Evolutionary conservation across 2,329 filamentous ascomycete genomes (phyloP).

Genomic region (Cladosporium sp.): DNA sequence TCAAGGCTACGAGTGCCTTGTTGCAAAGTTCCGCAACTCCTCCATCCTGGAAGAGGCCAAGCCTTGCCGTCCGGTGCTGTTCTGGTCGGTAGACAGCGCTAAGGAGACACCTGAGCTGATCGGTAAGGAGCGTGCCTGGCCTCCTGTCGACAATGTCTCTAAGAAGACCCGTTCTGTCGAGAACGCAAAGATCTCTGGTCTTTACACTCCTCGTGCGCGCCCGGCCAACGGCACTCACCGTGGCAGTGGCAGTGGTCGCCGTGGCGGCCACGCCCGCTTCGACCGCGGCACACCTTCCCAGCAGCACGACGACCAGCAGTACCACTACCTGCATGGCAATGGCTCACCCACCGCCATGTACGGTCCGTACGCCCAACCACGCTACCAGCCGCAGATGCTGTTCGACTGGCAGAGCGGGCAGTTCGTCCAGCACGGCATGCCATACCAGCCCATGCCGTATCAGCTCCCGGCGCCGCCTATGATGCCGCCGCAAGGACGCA

Average conservation of each 20-base stretch:
- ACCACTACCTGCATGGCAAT: not conserved
- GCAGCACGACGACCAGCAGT: conserved; percentile 33
- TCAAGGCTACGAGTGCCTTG: conserved; percentile 85
- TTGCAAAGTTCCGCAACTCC: conserved; percentile 96
- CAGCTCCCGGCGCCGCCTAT: not conserved
- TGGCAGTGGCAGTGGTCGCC: conserved; percentile 51
- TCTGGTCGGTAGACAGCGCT: conserved; percentile 52
- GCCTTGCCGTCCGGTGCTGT: conserved; percentile 83
- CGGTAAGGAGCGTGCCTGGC: conserved; percentile 75
- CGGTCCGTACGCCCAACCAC: conserved; percentile 2
- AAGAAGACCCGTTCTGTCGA: conserved; percentile 88
- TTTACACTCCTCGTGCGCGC: conserved; percentile 71
- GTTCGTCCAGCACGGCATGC: not conserved
- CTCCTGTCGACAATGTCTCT: conserved; percentile 76
- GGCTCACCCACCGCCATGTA: not conserved
- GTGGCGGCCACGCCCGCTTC: conserved; percentile 67
- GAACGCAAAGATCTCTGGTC: conserved; percentile 82
- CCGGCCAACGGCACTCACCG: conserved; percentile 56
- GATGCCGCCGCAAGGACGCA: not conserved
- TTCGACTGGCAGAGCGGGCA: not conserved
- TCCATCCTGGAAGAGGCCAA: conserved; percentile 88
- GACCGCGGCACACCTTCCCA: conserved; percentile 70
- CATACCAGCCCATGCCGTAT: not conserved
- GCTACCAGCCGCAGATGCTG: conserved; percentile 8
- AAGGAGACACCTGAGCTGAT: conserved; percentile 49